Percentiles rank a stretch among this genome's conserved stretches.
phyloP scores from a whole-genome alignment of 306 rosid species.

The Crataegus laevigata region DNA sequence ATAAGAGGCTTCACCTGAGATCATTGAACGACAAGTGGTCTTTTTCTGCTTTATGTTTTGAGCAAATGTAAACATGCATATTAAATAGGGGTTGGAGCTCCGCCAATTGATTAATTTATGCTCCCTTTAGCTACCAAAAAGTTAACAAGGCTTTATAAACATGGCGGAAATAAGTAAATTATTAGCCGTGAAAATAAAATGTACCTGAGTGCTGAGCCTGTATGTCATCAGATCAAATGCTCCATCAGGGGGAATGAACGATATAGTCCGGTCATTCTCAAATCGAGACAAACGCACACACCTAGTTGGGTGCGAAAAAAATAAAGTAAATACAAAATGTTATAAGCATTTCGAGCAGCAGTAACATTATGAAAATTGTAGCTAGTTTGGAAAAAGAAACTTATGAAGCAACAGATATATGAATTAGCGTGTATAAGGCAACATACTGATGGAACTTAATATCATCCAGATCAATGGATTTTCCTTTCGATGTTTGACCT shows the following conservation, averaged over 20 bases:
- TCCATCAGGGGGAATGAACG: constrained; percentile 87
- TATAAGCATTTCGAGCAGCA: background rate
- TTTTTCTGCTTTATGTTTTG: background rate
- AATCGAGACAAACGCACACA: constrained; percentile 92
- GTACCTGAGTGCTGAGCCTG: constrained; percentile 84
- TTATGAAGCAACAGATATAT: background rate
- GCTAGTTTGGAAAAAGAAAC: background rate
- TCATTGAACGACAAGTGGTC: background rate
- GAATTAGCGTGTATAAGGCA: background rate
- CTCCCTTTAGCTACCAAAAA: background rate
- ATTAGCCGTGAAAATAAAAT: background rate
- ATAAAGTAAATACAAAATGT: background rate
- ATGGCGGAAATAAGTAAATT: background rate
- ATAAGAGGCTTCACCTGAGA: constrained; percentile 69
- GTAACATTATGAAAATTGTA: background rate
- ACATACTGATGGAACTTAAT: constrained; percentile 88
- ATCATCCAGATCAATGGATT: constrained; percentile 84
- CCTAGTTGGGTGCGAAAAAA: constrained; percentile 34
- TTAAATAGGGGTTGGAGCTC: background rate
- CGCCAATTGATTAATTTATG: background rate
- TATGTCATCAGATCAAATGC: constrained; percentile 84
- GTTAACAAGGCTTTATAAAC: background rate
- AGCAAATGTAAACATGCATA: background rate
- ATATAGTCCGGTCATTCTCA: constrained; percentile 82
- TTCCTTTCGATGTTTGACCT: constrained; percentile 73